Evolutionary conservation across 2,329 filamentous ascomycete genomes (phyloP), one percentile per base, ranked within the genome.

Genomic region (Juglanconis sp.): DNA sequence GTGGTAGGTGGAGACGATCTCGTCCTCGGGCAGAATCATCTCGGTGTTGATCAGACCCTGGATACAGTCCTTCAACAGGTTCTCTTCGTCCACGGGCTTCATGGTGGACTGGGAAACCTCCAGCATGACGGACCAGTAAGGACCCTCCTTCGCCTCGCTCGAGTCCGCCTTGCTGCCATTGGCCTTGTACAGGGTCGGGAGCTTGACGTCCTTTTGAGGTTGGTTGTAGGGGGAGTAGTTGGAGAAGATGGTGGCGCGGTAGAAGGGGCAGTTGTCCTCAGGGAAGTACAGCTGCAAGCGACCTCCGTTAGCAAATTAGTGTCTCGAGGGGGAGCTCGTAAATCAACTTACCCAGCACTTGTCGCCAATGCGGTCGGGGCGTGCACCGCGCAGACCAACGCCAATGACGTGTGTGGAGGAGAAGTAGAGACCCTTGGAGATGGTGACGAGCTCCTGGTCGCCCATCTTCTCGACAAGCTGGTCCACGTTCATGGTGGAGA

Each of bases 151-250:
- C 63, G 91, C 79, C 71, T 90, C 87, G 54, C 81, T 82, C 68
- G 86, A 90, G 64, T 81, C 77, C 60, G 92, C 85, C 80, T 92
- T 91, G 77, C 87, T 90, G 74, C 95, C 95, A 70, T 97, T 84
- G 60, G 90, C 95, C 47, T 93, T 83, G 75, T 93, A 90, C 68
- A 92, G 79, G 30, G 95, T 98, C 44, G 92, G 86, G 59, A 99
- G 87, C 83, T 96, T 95, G 73, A 83, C 88, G 60, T 88, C 87
- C 62, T 87, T 82, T 67, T 90, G 81, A 38, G 95, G 95, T 81
- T 98, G 95, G 84, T 99, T 99, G 86, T 96, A 88, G 56, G 94
- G 95, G 30, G 95, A 98, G 85, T 99, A 99, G 86, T 99, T 99
- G 78, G 94, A 98, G 87, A 99, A 99, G 81, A 99, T 98, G 73